phyloP scores from a whole-genome alignment of 495 filamentous ascomycete genomes.

The Neurospora sp. region DNA sequence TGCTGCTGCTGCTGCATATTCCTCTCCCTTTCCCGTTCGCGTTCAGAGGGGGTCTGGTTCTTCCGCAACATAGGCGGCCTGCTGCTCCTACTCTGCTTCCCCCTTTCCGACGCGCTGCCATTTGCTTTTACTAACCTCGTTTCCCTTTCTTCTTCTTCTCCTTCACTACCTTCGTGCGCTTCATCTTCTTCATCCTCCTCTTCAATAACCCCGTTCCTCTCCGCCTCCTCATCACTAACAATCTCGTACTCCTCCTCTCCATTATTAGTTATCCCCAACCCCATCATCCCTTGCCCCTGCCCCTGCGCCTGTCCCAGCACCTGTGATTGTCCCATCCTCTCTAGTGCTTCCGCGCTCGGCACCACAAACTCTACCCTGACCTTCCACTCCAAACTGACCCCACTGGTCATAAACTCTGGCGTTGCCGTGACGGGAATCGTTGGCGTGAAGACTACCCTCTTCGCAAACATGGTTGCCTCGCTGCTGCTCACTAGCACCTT shows the following conservation, averaged over 20 bases:
- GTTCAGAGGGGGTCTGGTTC: background rate
- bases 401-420: slow-evolving; percentile 81
- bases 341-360: slow-evolving; percentile 28
- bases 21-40: background rate
- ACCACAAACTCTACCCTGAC: slow-evolving; percentile 81
- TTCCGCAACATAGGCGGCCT: background rate
- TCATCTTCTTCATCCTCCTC: slow-evolving; percentile 9
- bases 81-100: background rate
- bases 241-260: slow-evolving; percentile 1
- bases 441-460: slow-evolving; percentile 67
- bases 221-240: background rate
- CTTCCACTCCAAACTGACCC: slow-evolving; percentile 77
- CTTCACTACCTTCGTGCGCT: slow-evolving; percentile 1
- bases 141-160: background rate
- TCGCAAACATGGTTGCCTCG: slow-evolving; percentile 71
- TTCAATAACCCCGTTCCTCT: background rate
- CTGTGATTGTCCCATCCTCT: slow-evolving; percentile 1
- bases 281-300: background rate
- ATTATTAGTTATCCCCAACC: background rate
- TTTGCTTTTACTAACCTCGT: background rate
- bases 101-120: background rate
- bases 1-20: background rate
- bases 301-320: background rate
- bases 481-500: slow-evolving; percentile 64
- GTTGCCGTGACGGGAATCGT: slow-evolving; percentile 73